A percentile compares a stretch with the other conserved stretches of the same genome.
Evolutionary conservation across 2,329 filamentous ascomycete genomes (phyloP).

Genomic region (Blastomyces parvus): DNA sequence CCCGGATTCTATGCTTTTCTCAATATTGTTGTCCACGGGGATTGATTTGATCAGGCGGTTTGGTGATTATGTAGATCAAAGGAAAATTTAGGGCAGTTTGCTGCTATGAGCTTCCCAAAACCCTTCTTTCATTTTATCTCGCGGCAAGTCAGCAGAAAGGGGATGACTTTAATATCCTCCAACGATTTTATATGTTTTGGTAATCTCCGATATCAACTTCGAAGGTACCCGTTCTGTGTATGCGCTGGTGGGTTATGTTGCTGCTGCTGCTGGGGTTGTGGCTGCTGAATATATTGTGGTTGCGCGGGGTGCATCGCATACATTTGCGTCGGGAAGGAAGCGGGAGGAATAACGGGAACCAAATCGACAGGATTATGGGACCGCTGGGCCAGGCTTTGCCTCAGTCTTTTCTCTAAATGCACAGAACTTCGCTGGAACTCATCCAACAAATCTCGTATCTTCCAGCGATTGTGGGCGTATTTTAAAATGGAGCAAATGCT

Average conservation of each 20-base stretch:
- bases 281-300: neutral
- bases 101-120: neutral
- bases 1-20: neutral
- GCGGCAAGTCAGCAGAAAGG: neutral
- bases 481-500: constrained; percentile 27
- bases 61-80: neutral
- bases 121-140: neutral
- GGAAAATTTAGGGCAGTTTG: neutral
- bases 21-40: neutral
- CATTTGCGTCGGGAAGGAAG: neutral
- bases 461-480: constrained; percentile 29
- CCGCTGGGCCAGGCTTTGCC: constrained; percentile 12
- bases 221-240: neutral
- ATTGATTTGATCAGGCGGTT: neutral
- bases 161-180: neutral
- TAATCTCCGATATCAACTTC: neutral
- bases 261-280: neutral
- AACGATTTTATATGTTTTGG: neutral
- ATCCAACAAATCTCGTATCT: constrained; percentile 22
- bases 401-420: constrained; percentile 20
- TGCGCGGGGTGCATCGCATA: neutral
- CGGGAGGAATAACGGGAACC: neutral
- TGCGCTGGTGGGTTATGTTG: neutral
- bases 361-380: neutral
- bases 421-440: constrained; percentile 27